These are phyloP conservation scores for Ciborinia camelliae DNA, from an alignment of 2,329 filamentous ascomycete genomes.

Conservation along the genomic window DNA sequence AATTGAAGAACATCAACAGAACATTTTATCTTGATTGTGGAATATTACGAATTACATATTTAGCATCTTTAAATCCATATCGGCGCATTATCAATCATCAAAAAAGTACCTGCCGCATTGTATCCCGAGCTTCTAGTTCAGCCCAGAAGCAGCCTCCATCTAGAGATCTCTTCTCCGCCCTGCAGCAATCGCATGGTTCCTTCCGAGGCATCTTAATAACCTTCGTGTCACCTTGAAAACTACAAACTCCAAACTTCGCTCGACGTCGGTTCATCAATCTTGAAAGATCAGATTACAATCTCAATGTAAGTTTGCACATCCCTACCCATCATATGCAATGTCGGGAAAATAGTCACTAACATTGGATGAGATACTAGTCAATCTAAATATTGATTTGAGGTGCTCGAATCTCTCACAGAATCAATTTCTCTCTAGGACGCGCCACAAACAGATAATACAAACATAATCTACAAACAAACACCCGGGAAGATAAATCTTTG, in stretches of 20 bases:
- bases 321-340: background rate
- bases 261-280: slow-evolving; percentile 10
- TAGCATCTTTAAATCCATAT: background rate
- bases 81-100: slow-evolving; percentile 13
- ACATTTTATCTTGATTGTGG: background rate
- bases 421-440: background rate
- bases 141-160: slow-evolving; percentile 19
- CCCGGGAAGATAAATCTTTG: background rate
- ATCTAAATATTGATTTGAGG: background rate
- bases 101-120: slow-evolving; percentile 21
- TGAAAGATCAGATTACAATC: background rate
- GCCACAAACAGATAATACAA: background rate
- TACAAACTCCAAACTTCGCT: slow-evolving; percentile 20
- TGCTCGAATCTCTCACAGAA: background rate
- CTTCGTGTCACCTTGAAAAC: slow-evolving; percentile 25
- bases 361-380: background rate
- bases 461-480: background rate
- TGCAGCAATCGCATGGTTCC: slow-evolving; percentile 19
- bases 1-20: slow-evolving; percentile 12
- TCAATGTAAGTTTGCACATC: slow-evolving; percentile 10
- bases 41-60: background rate
- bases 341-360: background rate
- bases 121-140: slow-evolving; percentile 21
- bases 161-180: slow-evolving; percentile 20
- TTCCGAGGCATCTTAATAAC: slow-evolving; percentile 26